Evolutionary conservation across 2,329 filamentous ascomycete species (phyloP), one percentile per base, ranked within the genome.

Genomic region (Coleophoma crateriformis): DNA sequence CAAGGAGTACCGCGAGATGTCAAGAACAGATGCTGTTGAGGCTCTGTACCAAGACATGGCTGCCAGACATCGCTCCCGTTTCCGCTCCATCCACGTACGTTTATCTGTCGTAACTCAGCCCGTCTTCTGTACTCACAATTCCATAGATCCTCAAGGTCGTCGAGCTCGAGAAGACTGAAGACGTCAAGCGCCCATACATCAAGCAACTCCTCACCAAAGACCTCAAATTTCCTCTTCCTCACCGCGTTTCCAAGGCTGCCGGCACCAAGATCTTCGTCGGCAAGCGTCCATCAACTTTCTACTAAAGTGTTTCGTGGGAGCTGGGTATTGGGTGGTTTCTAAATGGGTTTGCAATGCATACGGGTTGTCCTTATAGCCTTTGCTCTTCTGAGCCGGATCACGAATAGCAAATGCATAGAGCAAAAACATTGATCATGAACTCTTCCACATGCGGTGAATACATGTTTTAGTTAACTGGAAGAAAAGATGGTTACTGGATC

Each of bases 1-100:
- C 90, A 97, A 97, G 87, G 94, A 99, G 87, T 97, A 96, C 88
- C 89, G 94, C 73, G 94, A 97, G 84, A 88, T 97, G 84, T 92
- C 88, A 72, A 84, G 94, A 76, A 88, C 87, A 69, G 92, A 94
- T 64, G 94, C 94, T 63, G 92, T 97, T 69, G 88, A 97, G 78
- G 78, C 92, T 64, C 85, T 99, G 72, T 99, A 99, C 87, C 88
- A 94, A 78, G 94, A 99, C 81, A 97, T 99, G 94, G 90, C 94
- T 66, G 92, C 95, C 75, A 90, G 94, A 74, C 94, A 99, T 85
- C 90, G 89, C 72, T 87, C 94, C 70, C 89, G 94, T 69, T 99
- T 99, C 84, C 85, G 94, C 78, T 95, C 89, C 65, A 94, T 99
- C 74, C 91, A 96, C 84, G 92, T 96, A 90, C 61, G 91, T 81